phyloP scores from a whole-genome alignment of 805 yeast species.

The Zygosaccharomyces kombuchaensis region DNA sequence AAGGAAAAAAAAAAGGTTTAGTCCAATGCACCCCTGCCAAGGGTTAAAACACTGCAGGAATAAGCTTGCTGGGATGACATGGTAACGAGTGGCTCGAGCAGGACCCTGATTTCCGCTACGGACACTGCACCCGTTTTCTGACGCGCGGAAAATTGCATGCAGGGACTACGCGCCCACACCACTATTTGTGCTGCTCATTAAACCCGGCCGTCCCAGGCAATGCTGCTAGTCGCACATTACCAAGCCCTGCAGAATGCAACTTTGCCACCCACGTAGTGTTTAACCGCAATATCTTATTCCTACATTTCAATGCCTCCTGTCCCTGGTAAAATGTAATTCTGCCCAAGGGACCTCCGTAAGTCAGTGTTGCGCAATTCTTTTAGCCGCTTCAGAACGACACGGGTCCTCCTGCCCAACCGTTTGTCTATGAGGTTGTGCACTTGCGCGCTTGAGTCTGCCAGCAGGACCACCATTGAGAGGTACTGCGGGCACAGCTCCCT shows the following conservation, averaged over 20 bases:
- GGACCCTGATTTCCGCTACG: no score
- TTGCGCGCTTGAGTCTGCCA: neutral
- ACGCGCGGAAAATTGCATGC: no score
- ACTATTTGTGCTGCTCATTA: no score
- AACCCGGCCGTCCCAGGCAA: no score
- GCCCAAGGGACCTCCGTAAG: slow-evolving; percentile 31
- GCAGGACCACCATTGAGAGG: slow-evolving; percentile 16
- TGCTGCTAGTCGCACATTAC: no score
- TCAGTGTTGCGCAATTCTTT: slow-evolving; percentile 23
- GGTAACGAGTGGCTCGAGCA: no score
- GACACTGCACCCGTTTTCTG: no score
- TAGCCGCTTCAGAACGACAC: neutral
- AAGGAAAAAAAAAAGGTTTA: neutral
- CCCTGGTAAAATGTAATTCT: slow-evolving; percentile 19
- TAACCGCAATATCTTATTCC: neutral
- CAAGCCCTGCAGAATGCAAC: no score
- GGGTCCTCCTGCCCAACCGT: neutral
- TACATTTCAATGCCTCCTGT: neutral
- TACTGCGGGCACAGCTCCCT: slow-evolving; percentile 14
- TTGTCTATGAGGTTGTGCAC: slow-evolving; percentile 1
- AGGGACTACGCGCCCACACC: no score
- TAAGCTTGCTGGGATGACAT: no score
- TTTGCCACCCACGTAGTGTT: neutral
- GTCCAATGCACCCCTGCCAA: neutral
- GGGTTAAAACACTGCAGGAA: no score